Evolutionary conservation across 2,329 filamentous ascomycete genomes (phyloP), one percentile per base, ranked within the genome.

Genomic region (Ophiostoma ips): DNA sequence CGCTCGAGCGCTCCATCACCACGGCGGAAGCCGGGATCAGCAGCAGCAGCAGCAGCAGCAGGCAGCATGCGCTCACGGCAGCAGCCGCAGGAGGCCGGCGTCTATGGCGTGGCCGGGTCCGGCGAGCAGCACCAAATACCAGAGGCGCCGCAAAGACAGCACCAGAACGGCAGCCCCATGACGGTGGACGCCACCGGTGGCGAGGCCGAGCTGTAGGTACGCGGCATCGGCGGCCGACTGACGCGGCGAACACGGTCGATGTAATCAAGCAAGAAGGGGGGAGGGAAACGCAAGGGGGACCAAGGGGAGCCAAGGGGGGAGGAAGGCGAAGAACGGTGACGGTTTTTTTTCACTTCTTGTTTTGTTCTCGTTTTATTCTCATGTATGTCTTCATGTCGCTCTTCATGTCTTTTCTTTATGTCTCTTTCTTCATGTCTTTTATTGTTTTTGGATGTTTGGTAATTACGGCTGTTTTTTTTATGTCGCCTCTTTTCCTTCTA

Each of bases 131-230:
- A n/a, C n/a, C n/a, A 40, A 24, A 13, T 18, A 41, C 19, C 3
- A 24, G 56, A 57, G 31, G 60, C 46, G 24, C 57, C 53, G 55
- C 53, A 55, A 51, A 53, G 68, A 52, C 70, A 70, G 56, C 64
- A 64, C 37, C 69, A 73, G 55, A 76, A 74, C 56, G 75, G 73
- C 35, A 78, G 75, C 56, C 73, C 74, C 5, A 79, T 78, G 72
- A 66, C 68, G 4, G 55, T 76, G 46, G 76, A 77, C 13, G 24
- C 40, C 40, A 77, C 77, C 53, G 75, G 73, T 49, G 74, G 68
- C 51, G 75, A 78, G 60, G 76, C 74, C 33, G 75, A 77, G 63
- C 69, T 79, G 48, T 72, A 58, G 56, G 13, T 11, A 7, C 24
- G 37, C 24, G 24, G 24, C 24, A 28, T n/a, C n/a, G n/a, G n/a